Base-by-base conservation (phyloP, 176 grass and related monocot species). In the Oryza glaberrima region DNA sequence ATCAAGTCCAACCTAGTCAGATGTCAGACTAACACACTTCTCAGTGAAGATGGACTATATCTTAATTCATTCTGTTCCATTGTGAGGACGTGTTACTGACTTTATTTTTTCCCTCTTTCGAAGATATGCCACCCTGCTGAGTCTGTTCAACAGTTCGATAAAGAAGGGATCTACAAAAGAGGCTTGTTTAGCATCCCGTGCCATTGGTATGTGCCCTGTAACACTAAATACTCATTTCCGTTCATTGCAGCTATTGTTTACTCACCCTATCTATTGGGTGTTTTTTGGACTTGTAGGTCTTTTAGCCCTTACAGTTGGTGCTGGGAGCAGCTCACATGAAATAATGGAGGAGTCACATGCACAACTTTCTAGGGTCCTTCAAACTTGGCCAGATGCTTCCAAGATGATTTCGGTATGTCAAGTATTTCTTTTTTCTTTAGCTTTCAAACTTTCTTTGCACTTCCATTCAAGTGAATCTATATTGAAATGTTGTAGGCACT, bases 151-250 rank as follows among this genome's bases (percentile, higher is more conserved):
- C 25, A 94, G 75, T 89, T 97, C 92, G 19, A 73, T 97, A n/a
- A 97, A 93, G 72, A 94, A 69, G 40, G 95, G 95, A 45, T 94
- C 95, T 41, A 47, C 81, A 11, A 97, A 88, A 80, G 95, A 97
- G 88, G 64, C 65, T 80, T 92, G 63, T 74, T 75, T 97, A 70
- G 95, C 92, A 74, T 86, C 88, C 78, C 90, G 76, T 64, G 92
- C 95, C 52, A 88, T 94, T 45, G 90, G 91, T 92, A 43, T 17
- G 65, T 41, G 67, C 81, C 34, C 38, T 81, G 26, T 79, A 49
- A 44, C 74, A 19, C 47, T 79, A 13, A 13, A 0, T 72, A 70
- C 23, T 9, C 15, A 20, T 61, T 32, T 51, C 32, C 15, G 45
- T 64, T 46, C 6, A 9, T 51, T 77, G 32, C 9, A 81, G 14